Evolutionary conservation across 2,329 filamentous ascomycete species (phyloP).

Genomic region (Atkinsonella hypoxylon): DNA sequence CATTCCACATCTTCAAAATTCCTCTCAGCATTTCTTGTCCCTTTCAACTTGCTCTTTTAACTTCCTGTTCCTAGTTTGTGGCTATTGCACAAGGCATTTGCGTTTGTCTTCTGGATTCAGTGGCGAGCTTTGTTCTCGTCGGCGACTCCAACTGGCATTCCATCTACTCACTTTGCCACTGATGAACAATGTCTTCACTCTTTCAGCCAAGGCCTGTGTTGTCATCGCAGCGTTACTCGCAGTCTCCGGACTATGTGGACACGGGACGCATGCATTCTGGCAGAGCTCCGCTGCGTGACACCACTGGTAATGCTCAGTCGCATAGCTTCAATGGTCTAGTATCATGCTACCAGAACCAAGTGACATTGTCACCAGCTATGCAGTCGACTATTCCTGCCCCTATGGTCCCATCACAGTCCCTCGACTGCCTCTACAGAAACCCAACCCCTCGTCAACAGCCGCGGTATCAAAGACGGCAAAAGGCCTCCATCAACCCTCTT

Average conservation of each 20-base stretch:
- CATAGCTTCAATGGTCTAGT: slow-evolving; percentile 28
- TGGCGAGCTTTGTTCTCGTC: slow-evolving; percentile 16
- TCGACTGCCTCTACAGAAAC: slow-evolving; percentile 27
- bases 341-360: slow-evolving; percentile 31
- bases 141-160: slow-evolving; percentile 20
- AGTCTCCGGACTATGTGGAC: slow-evolving; percentile 34
- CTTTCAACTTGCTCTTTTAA: slow-evolving; percentile 21
- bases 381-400: slow-evolving; percentile 38
- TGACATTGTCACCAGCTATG: slow-evolving; percentile 30
- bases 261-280: slow-evolving; percentile 27
- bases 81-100: slow-evolving; percentile 17
- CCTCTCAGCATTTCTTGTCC: slow-evolving; percentile 31
- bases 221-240: slow-evolving; percentile 38
- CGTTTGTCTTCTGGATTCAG: slow-evolving; percentile 6
- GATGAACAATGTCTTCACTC: slow-evolving; percentile 23
- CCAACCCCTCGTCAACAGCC: slow-evolving; percentile 25
- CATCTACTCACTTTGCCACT: slow-evolving; percentile 14
- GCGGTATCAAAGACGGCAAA: slow-evolving; percentile 22
- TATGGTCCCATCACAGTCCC: slow-evolving; percentile 37
- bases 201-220: slow-evolving; percentile 34
- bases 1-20: slow-evolving; percentile 31
- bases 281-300: slow-evolving; percentile 38
- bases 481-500: slow-evolving; percentile 42
- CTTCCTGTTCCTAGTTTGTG: slow-evolving; percentile 16
- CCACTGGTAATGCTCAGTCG: slow-evolving; percentile 39